Evolutionary conservation across 2,329 filamentous ascomycete species (phyloP).

Genomic region (Plenodomus tracheiphilus): DNA sequence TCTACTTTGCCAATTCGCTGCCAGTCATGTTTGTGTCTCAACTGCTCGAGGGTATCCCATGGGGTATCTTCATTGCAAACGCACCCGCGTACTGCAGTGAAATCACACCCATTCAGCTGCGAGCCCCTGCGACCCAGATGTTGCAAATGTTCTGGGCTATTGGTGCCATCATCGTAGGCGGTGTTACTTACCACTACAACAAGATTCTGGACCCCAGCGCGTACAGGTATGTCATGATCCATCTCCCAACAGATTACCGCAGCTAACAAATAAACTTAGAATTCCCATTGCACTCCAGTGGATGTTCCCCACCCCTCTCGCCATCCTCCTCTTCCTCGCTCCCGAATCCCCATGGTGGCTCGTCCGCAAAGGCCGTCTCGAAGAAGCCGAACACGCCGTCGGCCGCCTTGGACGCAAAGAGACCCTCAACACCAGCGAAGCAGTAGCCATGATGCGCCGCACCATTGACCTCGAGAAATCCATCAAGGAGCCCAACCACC

Average conservation of each 20-base stretch:
- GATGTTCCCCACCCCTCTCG: constrained; percentile 50
- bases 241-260: background rate
- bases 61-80: constrained; percentile 69
- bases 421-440: constrained; percentile 49
- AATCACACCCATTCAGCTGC: constrained; percentile 62
- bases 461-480: constrained; percentile 59
- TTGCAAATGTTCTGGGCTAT: constrained; percentile 70
- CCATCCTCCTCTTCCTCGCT: constrained; percentile 51
- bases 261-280: constrained; percentile 18
- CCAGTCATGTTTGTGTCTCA: constrained; percentile 56
- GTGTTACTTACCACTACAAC: constrained; percentile 60
- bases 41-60: constrained; percentile 64
- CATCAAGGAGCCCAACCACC: constrained; percentile 51
- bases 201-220: constrained; percentile 5
- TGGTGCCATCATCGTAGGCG: constrained; percentile 63
- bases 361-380: constrained; percentile 49
- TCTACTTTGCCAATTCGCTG: constrained; percentile 59
- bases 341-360: constrained; percentile 59
- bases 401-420: constrained; percentile 53
- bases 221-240: constrained; percentile 21
- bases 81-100: constrained; percentile 65
- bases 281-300: constrained; percentile 47
- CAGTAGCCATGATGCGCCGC: constrained; percentile 63
- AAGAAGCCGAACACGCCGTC: constrained; percentile 52
- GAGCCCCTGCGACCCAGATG: constrained; percentile 64